Evolutionary conservation across 345 rosid genomes (phyloP), one percentile per base, ranked within the genome.

Genomic region (Combretum micranthum): DNA sequence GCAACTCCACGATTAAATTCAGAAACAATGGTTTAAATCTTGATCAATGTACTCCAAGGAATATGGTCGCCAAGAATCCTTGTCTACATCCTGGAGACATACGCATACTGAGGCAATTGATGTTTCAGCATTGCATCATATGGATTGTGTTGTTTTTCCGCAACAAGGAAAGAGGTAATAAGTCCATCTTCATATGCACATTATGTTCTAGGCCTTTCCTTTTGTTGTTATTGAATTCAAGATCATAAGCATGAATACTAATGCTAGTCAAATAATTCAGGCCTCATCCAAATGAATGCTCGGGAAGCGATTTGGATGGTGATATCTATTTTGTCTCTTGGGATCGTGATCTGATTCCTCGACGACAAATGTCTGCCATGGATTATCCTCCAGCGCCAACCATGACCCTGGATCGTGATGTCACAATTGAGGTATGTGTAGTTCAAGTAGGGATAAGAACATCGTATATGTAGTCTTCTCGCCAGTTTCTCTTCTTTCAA

Each of bases 231-330:
- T 15, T 17, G 18, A 4, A 59, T 15, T 17, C 13, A 15, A 44
- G 1, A 14, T 66, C 50, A 2, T 48, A 70, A 77, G 47, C 80
- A 75, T 13, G 0, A 3, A 26, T 42, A 25, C 57, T 48, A 12
- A 13, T 16, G 45, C 57, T 32, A 21, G 52, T 47, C 48, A 44
- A 12, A 50, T 49, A 47, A 59, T n/a, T 42, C 52, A 87, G 95
- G 71, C 91, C 95, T 12, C 96, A 87, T 55, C 85, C 96, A 25
- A 82, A 82, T 48, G 91, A 87, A 57, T 84, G 96, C 44, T 82
- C 88, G 0, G 96, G 91, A 54, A 84, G 96, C 74, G 92, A 84
- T 72, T 68, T 87, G 71, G 89, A 87, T 61, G 79, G 79, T 4
- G 79, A 70, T 61, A 46, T 71, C 18, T 72, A 76, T 58, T 69